phyloP scores from a whole-genome alignment of 345 rosid species.

The Luvunga scandens region DNA sequence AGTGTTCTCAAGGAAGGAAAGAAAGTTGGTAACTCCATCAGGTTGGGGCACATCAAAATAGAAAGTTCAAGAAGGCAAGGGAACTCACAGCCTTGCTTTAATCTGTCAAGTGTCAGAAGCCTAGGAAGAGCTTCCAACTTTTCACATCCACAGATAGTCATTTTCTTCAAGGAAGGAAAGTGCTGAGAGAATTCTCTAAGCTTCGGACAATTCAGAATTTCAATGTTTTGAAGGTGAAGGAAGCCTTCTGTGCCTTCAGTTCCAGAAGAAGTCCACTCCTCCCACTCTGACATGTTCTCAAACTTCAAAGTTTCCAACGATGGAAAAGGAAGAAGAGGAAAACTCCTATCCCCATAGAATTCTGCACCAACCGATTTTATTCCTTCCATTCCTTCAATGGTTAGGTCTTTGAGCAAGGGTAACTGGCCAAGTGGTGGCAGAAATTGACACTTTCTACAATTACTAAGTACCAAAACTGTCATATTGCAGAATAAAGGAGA shows the following conservation, averaged over 20 bases:
- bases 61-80: constrained; percentile 10
- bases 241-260: neutral
- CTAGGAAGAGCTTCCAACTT: constrained; percentile 1
- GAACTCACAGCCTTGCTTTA: neutral
- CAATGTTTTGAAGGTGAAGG: constrained; percentile 2
- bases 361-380: constrained; percentile 4
- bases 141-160: neutral
- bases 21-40: neutral
- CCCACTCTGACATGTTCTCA: constrained; percentile 16
- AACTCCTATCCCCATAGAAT: constrained; percentile 2
- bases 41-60: constrained; percentile 5
- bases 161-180: constrained; percentile 11
- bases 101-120: neutral
- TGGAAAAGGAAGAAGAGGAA: constrained; percentile 1
- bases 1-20: constrained; percentile 5
- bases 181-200: neutral
- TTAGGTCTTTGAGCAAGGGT: neutral
- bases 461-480: neutral
- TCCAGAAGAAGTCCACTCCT: constrained; percentile 3
- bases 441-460: constrained; percentile 8
- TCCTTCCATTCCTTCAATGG: constrained; percentile 9
- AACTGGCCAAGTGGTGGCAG: constrained; percentile 11
- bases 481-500: constrained; percentile 9
- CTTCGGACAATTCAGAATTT: constrained; percentile 3
- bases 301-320: constrained; percentile 11